phyloP scores from a whole-genome alignment of 208 protist genomes.

The Crithidia fasciculata region DNA sequence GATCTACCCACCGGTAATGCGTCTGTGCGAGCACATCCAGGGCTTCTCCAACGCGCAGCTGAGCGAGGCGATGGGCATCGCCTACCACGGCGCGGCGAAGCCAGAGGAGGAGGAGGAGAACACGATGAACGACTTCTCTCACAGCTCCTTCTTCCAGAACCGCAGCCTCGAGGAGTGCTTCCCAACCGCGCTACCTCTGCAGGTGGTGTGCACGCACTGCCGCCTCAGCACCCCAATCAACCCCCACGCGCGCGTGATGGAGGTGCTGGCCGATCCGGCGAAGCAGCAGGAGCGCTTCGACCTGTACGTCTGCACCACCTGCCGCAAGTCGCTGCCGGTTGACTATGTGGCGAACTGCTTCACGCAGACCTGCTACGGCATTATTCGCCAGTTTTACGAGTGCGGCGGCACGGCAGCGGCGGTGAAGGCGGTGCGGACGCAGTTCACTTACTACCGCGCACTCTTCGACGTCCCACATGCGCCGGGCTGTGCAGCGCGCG shows the following conservation, averaged over 20 bases:
- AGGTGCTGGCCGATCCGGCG: conserved; percentile 45
- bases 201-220: conserved; percentile 80
- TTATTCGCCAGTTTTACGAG: conserved; percentile 84
- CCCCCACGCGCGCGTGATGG: conserved; percentile 76
- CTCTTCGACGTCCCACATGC: conserved; percentile 90
- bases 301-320: conserved; percentile 80
- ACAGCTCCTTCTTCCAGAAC: conserved; percentile 79
- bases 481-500: conserved; percentile 55
- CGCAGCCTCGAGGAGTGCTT: conserved; percentile 77
- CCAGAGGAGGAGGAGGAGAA: conserved; percentile 33
- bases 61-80: conserved; percentile 87
- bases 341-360: conserved; percentile 87
- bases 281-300: conserved; percentile 49
- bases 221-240: conserved; percentile 71
- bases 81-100: conserved; percentile 38
- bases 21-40: conserved; percentile 94
- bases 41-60: conserved; percentile 84
- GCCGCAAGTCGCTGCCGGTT: conserved; percentile 53
- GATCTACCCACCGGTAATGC: conserved; percentile 94
- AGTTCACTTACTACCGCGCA: conserved; percentile 90
- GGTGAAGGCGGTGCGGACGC: conserved; percentile 68
- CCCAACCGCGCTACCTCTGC: conserved; percentile 66
- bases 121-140: conserved; percentile 68
- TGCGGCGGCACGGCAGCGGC: conserved; percentile 64
- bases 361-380: conserved; percentile 70